Conservation (phyloP, 371 early-diverging fungal genomes). For the Apophysomyces ossiformis region DNA sequence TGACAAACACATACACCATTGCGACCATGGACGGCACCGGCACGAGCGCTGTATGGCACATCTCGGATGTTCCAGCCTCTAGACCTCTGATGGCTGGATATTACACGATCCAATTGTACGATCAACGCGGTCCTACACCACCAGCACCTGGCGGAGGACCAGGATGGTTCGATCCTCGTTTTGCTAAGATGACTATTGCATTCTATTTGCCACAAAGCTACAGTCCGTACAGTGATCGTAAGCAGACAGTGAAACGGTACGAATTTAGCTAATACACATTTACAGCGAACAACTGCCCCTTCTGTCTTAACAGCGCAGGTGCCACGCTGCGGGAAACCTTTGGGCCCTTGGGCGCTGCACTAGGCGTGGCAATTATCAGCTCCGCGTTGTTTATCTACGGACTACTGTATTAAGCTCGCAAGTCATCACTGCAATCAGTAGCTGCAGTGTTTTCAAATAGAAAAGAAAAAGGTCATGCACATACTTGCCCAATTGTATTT, state of each 20-base stretch:
- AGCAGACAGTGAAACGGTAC: slow-evolving; percentile 5
- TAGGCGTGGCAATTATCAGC: slow-evolving; percentile 43
- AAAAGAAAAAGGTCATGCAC: slow-evolving; percentile 8
- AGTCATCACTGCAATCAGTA: neutral
- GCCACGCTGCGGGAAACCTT: slow-evolving; percentile 27
- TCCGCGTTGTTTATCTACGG: slow-evolving; percentile 43
- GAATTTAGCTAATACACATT: neutral
- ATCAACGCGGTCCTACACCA: slow-evolving; percentile 52
- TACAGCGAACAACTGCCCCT: slow-evolving; percentile 46
- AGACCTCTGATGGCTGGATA: slow-evolving; percentile 50
- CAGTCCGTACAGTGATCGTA: slow-evolving; percentile 30
- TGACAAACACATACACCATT: slow-evolving; percentile 46
- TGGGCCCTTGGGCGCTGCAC: slow-evolving; percentile 35
- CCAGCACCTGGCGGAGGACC: slow-evolving; percentile 18
- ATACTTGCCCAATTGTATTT: neutral
- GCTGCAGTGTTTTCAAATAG: neutral
- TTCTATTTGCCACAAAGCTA: slow-evolving; percentile 48
- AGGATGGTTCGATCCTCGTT: slow-evolving; percentile 43
- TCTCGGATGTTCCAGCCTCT: slow-evolving; percentile 41
- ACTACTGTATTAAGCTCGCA: slow-evolving; percentile 19
- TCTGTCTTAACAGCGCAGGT: slow-evolving; percentile 48
- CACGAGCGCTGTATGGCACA: slow-evolving; percentile 51
- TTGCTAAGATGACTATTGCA: slow-evolving; percentile 40
- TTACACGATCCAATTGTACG: slow-evolving; percentile 50
- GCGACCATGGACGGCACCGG: slow-evolving; percentile 38